These are phyloP conservation scores for Cynanchum wilfordii DNA, from an alignment of 257 asterid species.

Conservation along the genomic window DNA sequence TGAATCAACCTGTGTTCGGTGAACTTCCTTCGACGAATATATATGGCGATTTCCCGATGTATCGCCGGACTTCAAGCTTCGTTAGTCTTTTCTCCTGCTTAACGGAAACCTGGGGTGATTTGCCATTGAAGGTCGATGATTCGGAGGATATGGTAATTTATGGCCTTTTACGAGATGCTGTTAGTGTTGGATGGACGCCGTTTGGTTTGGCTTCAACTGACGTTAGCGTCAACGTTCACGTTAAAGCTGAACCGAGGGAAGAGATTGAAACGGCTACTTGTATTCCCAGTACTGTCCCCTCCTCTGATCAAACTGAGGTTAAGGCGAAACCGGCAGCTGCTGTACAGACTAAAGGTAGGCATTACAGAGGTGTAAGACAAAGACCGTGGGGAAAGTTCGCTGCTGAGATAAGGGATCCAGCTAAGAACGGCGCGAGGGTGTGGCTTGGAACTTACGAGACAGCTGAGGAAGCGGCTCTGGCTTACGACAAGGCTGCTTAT, in stretches of 20 bases:
- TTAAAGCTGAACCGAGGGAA: conserved; percentile 50
- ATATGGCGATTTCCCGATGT: conserved; percentile 25
- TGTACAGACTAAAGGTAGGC: conserved; percentile 50
- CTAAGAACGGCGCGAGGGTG: conserved; percentile 81
- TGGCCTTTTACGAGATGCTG: conserved; percentile 68
- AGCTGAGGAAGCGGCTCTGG: conserved; percentile 87
- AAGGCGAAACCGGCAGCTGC: conserved; percentile 9
- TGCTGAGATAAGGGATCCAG: conserved; percentile 87
- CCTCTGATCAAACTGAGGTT: conserved; percentile 12
- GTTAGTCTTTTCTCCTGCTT: conserved; percentile 54
- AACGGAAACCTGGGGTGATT: conserved; percentile 77
- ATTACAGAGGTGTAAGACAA: conserved; percentile 74
- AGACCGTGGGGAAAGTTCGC: conserved; percentile 96
- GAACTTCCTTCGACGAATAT: conserved; percentile 28
- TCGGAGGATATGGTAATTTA: conserved; percentile 84
- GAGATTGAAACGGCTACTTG: conserved; percentile 29
- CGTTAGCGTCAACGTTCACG: conserved; percentile 22
- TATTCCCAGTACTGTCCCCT: conserved; percentile 1
- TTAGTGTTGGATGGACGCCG: conserved; percentile 78
- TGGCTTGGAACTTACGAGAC: conserved; percentile 92
- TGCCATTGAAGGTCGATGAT: conserved; percentile 81
- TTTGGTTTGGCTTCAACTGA: conserved; percentile 23
- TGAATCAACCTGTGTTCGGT: conserved; percentile 33
- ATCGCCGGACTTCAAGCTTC: conserved; percentile 60
- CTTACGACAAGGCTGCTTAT: conserved; percentile 84